phyloP scores from a whole-genome alignment of 495 filamentous ascomycete species.

The Daldinia decipiens region DNA sequence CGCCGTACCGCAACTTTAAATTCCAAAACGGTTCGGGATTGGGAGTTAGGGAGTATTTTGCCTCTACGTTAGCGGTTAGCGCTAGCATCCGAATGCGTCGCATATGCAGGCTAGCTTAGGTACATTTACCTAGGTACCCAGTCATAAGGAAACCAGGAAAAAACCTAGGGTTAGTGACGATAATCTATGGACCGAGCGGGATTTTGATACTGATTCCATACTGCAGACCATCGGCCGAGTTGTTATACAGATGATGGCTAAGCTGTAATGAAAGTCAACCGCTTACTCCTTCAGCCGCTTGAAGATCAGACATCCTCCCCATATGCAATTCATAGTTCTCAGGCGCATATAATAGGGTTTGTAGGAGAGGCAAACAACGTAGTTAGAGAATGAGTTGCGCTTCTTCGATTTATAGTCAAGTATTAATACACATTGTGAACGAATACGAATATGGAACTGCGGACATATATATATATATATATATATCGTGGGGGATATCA shows the following conservation, averaged over 20 bases:
- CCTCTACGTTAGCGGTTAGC: not conserved
- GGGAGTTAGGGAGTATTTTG: not conserved
- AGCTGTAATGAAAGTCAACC: not conserved
- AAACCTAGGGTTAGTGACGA: not conserved
- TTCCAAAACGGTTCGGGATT: slow-evolving; percentile 27
- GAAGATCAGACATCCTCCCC: not conserved
- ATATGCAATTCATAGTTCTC: not conserved
- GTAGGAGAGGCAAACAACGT: not conserved
- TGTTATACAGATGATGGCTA: not conserved
- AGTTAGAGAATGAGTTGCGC: not conserved
- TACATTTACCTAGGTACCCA: no score
- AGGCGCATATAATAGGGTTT: not conserved
- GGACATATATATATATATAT: no score
- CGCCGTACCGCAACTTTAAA: slow-evolving; percentile 44
- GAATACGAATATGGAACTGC: not conserved
- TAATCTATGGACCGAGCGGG: no score
- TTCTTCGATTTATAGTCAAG: not conserved
- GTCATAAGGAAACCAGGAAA: not conserved
- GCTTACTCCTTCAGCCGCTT: not conserved
- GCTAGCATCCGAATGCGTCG: slow-evolving; percentile 12
- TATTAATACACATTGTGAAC: not conserved
- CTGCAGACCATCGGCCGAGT: not conserved
- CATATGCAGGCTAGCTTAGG: not conserved
- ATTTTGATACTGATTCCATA: not conserved
- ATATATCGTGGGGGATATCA: no score